Base-by-base conservation (phyloP, 352 stramenopile species). In the Peronospora belbahrii region DNA sequence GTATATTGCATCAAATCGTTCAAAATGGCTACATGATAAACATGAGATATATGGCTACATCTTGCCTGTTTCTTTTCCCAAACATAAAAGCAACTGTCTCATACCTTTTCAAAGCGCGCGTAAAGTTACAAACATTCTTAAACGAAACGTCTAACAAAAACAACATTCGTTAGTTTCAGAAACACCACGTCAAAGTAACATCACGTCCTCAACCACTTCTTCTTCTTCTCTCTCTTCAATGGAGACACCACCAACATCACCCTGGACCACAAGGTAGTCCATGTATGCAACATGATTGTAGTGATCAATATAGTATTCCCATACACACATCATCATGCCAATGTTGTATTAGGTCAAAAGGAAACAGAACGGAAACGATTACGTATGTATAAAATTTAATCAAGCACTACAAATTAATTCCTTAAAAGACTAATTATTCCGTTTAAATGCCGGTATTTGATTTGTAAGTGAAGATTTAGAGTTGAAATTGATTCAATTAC, bases 331-430 rank as follows among this genome's bases (percentile, higher is more conserved):
- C 53, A 67, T 31, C 48, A 61, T 25, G 59, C 53, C 24, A 67
- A 49, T 48, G 53, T 79, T 38, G 50, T 84, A n/a, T n/a, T n/a
- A 15, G 67, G 72, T 20, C 67, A 81, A 39, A 64, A 84, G 52
- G 64, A 82, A 54, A 61, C 59, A 7, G 67, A 81, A 43, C 67
- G 62, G 20, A 67, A 88, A 38, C 65, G 67, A 2, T 59, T 91
- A 3, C 59, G 67, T 18, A 86, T 79, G 57, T 74, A 85, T 39
- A 84, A 83, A n/a, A 52, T 85, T 85, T 46, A 87, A 87, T 59
- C 70, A 85, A 55, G 68, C 68, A 51, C 50, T 83, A 30, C 72
- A 68, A 13, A 73, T 87, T 32, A 75, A 75, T 23, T 70, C 71
- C 28, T 56, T 87, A 1, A 72, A 91, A 43, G 68, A 88, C 46